Percentiles rank a stretch among this genome's conserved stretches.
phyloP scores from a whole-genome alignment of 495 filamentous ascomycete genomes.

The Penicillium soppii region DNA sequence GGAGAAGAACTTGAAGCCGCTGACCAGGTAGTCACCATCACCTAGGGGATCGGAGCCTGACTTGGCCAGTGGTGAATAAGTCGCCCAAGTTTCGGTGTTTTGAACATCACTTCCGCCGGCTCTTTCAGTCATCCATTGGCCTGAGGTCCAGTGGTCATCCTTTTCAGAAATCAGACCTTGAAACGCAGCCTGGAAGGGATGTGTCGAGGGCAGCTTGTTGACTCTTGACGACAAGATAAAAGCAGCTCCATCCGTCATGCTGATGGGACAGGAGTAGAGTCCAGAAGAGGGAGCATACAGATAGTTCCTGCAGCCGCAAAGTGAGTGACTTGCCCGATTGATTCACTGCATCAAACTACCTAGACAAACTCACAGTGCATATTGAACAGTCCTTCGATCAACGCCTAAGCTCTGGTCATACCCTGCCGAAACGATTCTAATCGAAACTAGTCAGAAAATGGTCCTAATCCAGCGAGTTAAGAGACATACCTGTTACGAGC shows the following conservation, averaged over 20 bases:
- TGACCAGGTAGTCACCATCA: constrained; percentile 45
- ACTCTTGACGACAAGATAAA: constrained; percentile 58
- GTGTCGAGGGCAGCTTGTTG: constrained; percentile 18
- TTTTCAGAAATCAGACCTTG: constrained; percentile 50
- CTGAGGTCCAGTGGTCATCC: constrained; percentile 69
- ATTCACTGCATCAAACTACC: too few relatives aligned
- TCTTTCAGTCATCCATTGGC: constrained; percentile 89
- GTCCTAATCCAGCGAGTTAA: not conserved
- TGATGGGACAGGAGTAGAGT: constrained; percentile 63
- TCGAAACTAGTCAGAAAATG: not conserved
- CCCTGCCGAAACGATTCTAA: constrained; percentile 38
- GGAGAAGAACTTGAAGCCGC: constrained; percentile 78
- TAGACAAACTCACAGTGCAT: constrained; percentile 24
- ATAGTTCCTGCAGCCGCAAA: constrained; percentile 59
- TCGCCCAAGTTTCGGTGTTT: constrained; percentile 66
- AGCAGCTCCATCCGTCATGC: constrained; percentile 72
- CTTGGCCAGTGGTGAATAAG: constrained; percentile 26
- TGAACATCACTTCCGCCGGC: constrained; percentile 72
- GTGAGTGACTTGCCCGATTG: constrained; percentile 18
- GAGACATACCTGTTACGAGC: constrained; percentile 22
- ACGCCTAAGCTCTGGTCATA: constrained; percentile 31
- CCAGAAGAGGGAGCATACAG: constrained; percentile 63
- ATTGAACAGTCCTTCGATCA: constrained; percentile 41
- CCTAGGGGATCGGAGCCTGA: constrained; percentile 13
- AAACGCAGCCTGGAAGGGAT: constrained; percentile 52